A percentile compares a stretch with the other conserved stretches of the same genome.
Evolutionary conservation across 179 eudicot genomes (phyloP).

Genomic region (Drosera spatulata): DNA sequence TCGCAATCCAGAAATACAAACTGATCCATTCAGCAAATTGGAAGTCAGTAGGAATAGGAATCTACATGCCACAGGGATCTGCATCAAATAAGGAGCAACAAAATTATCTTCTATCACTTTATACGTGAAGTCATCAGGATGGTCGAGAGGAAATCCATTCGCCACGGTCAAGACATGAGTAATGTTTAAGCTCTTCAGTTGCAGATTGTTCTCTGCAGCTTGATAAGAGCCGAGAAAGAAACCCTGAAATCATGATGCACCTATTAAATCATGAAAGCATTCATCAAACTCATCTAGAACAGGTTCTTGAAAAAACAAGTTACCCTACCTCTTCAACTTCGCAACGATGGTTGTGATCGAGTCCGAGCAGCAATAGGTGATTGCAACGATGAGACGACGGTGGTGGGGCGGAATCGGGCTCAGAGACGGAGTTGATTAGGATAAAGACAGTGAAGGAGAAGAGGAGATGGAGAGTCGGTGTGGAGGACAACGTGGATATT

Average conservation of each 20-base stretch:
- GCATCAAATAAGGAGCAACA: no score
- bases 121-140: slow-evolving; percentile 13
- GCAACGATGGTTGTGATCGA: slow-evolving; percentile 7
- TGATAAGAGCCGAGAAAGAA: slow-evolving; percentile 69
- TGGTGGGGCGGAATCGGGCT: no score
- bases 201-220: slow-evolving; percentile 60
- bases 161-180: slow-evolving; percentile 76
- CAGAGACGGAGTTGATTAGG: no score
- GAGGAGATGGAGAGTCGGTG: no score
- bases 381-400: no score
- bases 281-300: not conserved
- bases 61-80: no score
- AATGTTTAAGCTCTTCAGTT: slow-evolving; percentile 51
- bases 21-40: no score
- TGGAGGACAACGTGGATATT: no score
- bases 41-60: no score
- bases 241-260: slow-evolving; percentile 28
- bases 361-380: slow-evolving; percentile 2
- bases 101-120: slow-evolving; percentile 40
- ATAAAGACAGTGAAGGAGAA: no score
- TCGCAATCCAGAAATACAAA: no score
- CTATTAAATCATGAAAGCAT: not conserved
- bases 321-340: slow-evolving; percentile 62
- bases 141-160: slow-evolving; percentile 27
- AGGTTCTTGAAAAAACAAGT: not conserved